Evolutionary conservation across 208 protist genomes (phyloP), one percentile per base, ranked within the genome.

Genomic region (Crithidia bombi): DNA sequence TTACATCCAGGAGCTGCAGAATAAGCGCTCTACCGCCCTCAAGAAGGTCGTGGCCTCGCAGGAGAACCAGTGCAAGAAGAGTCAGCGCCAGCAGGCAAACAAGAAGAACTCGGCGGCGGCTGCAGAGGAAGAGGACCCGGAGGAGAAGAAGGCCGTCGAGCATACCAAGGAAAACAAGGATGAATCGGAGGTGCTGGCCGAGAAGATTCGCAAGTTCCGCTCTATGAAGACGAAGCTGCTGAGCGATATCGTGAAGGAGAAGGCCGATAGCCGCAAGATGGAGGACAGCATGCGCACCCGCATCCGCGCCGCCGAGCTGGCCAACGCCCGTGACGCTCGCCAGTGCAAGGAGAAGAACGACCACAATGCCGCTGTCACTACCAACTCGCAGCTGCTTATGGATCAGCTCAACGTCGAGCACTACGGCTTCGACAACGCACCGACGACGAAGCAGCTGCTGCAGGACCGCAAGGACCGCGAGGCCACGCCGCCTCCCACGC

Each of bases 341-440:
- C 50, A 78, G 65, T 84, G 72, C 71, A 69, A 74, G 44, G 83
- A 93, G 83, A 71, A 91, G 38, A 92, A 95, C 79, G 61, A 51
- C 25, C 47, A 57, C 56, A 93, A 95, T 69, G 85, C 85, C 17
- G 78, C 80, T 7, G 69, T 92, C 25, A 93, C 84, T 25, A 90
- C 80, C 26, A 91, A 85, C 71, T 39, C 78, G 19, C 83, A 90
- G 74, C 69, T 90, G 65, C 81, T 92, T 5, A 58, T 95, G 39
- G 63, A 82, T 15, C 84, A 94, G 70, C 73, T 94, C 41, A 94
- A 94, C 73, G 81, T 75, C 19, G 81, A 83, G 63, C 87, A 95
- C 81, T 95, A 91, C 74, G 87, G 90, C 62, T 43, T 89, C 44
- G 74, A 86, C 58, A 80, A 79, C 65, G 81, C 78, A 17, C 86